Evolutionary conservation across 2,329 filamentous ascomycete genomes (phyloP).

Genomic region (Phialemoniopsis sp.): DNA sequence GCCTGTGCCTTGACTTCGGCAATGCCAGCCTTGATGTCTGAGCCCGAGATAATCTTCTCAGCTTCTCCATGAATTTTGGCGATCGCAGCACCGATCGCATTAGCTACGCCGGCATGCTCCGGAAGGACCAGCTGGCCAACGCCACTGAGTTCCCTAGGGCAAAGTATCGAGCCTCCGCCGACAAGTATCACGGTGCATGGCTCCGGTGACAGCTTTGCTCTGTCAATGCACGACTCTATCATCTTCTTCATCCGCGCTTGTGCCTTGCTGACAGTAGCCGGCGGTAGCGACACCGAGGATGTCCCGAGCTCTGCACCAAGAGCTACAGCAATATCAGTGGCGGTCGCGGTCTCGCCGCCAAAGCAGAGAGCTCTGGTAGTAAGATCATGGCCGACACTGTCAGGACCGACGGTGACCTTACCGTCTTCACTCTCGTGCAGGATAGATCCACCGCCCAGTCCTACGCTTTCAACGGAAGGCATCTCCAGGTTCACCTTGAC

Average conservation of each 20-base stretch:
- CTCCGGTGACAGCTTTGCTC: constrained; percentile 14
- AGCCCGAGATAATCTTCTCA: constrained; percentile 12
- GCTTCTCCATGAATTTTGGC: constrained; percentile 13
- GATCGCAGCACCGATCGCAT: constrained; percentile 15
- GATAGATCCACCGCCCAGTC: constrained; percentile 13
- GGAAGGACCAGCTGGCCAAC: constrained; percentile 12
- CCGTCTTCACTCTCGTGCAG: constrained; percentile 2
- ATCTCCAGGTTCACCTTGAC: constrained; percentile 17
- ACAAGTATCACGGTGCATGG: constrained; percentile 14
- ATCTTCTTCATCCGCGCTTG: constrained; percentile 8
- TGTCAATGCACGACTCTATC: constrained; percentile 14
- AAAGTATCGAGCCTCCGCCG: constrained; percentile 14
- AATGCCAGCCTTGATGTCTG: constrained; percentile 9
- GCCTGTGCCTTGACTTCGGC: constrained; percentile 9
- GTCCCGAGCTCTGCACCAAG: constrained; percentile 4
- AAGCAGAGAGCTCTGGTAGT: constrained; percentile 12
- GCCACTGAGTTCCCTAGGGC: constrained; percentile 10
- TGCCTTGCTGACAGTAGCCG: constrained; percentile 4
- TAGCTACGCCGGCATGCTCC: constrained; percentile 13
- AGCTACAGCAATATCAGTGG: constrained; percentile 15
- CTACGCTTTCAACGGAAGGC: constrained; percentile 17
- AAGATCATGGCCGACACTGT: constrained; percentile 17
- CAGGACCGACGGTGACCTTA: constrained; percentile 13
- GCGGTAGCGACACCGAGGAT: neutral
- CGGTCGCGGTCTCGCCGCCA: constrained; percentile 13